phyloP scores from a whole-genome alignment of 2,329 filamentous ascomycete species.

The Bipolaris bicolor region DNA sequence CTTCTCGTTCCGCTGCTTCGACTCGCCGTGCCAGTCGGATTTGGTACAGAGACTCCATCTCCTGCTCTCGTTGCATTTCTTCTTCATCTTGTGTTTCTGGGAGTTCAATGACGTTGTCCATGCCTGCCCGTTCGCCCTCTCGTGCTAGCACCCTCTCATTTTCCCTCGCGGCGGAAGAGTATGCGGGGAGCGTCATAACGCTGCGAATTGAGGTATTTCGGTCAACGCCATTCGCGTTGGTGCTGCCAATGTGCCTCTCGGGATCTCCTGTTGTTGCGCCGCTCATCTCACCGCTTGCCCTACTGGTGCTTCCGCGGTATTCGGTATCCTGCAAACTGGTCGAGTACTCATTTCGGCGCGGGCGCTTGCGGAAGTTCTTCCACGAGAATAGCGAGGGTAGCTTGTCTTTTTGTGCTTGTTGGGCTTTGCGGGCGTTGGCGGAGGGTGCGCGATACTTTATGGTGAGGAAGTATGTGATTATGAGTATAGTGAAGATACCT shows the following conservation, averaged over 20 bases:
- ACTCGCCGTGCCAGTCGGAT: slow-evolving; percentile 79
- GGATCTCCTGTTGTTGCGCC: slow-evolving; percentile 31
- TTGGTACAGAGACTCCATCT: slow-evolving; percentile 93
- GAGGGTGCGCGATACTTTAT: slow-evolving; percentile 30
- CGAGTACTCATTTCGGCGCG: slow-evolving; percentile 41
- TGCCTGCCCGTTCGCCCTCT: slow-evolving; percentile 88
- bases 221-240: slow-evolving; percentile 63
- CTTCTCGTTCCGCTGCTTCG: slow-evolving; percentile 78
- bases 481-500: slow-evolving; percentile 41
- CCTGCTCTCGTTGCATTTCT: slow-evolving; percentile 77
- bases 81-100: slow-evolving; percentile 81
- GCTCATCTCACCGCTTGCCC: slow-evolving; percentile 40
- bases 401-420: slow-evolving; percentile 29
- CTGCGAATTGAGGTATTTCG: slow-evolving; percentile 86
- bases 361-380: slow-evolving; percentile 34
- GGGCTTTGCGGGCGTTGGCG: slow-evolving; percentile 15
- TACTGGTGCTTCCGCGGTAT: slow-evolving; percentile 29
- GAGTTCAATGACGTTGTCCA: slow-evolving; percentile 87
- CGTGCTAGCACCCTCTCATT: slow-evolving; percentile 83
- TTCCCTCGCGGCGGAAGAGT: slow-evolving; percentile 73
- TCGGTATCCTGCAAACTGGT: slow-evolving; percentile 44
- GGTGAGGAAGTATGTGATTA: slow-evolving; percentile 40
- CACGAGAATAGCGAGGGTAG: slow-evolving; percentile 43
- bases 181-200: slow-evolving; percentile 91
- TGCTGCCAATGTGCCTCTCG: slow-evolving; percentile 34